These are phyloP conservation scores for Globisporangium acanthophoron DNA, from an alignment of 352 stramenopile genomes.

Conservation along the genomic window DNA sequence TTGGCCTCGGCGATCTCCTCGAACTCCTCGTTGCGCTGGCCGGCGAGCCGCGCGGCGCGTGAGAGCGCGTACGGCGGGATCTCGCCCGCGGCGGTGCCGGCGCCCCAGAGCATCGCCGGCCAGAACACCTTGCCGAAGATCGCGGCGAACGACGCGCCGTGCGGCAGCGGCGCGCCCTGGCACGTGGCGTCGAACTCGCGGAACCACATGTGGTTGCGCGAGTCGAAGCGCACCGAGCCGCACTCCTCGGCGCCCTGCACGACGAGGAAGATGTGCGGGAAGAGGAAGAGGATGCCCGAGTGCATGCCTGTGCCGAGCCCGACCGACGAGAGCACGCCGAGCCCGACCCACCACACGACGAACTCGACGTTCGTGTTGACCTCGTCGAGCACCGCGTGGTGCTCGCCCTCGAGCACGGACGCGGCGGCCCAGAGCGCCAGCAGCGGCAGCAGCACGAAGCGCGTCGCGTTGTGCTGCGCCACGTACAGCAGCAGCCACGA, in stretches of 20 bases:
- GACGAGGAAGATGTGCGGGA: constrained; percentile 94
- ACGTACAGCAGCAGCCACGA: constrained; percentile 67
- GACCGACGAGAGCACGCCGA: constrained; percentile 92
- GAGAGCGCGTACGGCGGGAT: constrained; percentile 93
- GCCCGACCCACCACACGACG: constrained; percentile 91
- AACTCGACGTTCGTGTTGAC: constrained; percentile 86
- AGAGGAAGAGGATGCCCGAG: constrained; percentile 92
- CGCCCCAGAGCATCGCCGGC: constrained; percentile 90
- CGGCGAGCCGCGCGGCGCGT: constrained; percentile 74
- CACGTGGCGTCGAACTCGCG: constrained; percentile 74
- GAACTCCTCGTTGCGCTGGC: constrained; percentile 88
- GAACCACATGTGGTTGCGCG: constrained; percentile 88
- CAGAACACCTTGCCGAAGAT: constrained; percentile 91
- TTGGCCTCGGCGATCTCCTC: constrained; percentile 81
- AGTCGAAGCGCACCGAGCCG: constrained; percentile 85
- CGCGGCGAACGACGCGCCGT: constrained; percentile 69
- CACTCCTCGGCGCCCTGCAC: constrained; percentile 86
- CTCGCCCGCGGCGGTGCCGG: constrained; percentile 90
- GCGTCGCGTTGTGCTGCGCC: constrained; percentile 59
- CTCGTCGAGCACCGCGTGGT: constrained; percentile 73
- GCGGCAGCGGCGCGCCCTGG: constrained; percentile 27
- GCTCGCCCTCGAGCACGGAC: constrained; percentile 60
- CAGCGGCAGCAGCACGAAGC: constrained; percentile 74
- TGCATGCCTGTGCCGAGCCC: constrained; percentile 93
- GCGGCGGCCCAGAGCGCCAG: constrained; percentile 59